These are phyloP conservation scores for Leishmania tarentolae DNA, from an alignment of 208 protist species.

Conservation along the genomic window DNA sequence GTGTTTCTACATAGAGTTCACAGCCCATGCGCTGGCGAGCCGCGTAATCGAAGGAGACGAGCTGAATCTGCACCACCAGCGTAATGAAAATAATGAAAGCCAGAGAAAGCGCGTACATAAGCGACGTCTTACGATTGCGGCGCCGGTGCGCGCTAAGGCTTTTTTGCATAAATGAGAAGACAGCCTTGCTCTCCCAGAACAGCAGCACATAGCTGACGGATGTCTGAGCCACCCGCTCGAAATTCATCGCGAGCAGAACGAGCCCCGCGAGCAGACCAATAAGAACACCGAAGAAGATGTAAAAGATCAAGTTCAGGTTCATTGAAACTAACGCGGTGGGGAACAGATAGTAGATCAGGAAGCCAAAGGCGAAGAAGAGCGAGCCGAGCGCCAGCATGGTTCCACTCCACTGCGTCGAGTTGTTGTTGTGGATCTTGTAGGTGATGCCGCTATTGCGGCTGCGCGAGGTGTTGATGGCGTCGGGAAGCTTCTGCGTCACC, in stretches of 20 bases:
- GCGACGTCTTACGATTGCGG: slow-evolving; percentile 95
- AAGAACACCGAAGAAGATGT: slow-evolving; percentile 95
- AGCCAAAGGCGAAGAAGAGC: slow-evolving; percentile 65
- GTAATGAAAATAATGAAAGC: slow-evolving; percentile 95
- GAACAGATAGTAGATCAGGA: slow-evolving; percentile 94
- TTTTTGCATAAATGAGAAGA: slow-evolving; percentile 83
- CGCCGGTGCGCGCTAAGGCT: slow-evolving; percentile 90
- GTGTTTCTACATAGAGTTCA: slow-evolving; percentile 29
- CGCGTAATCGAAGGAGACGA: slow-evolving; percentile 49
- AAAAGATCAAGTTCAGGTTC: slow-evolving; percentile 90
- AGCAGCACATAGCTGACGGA: slow-evolving; percentile 64
- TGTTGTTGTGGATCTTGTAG: slow-evolving; percentile 67
- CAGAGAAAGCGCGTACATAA: slow-evolving; percentile 94
- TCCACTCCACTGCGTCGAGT: slow-evolving; percentile 28
- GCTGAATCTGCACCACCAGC: slow-evolving; percentile 83
- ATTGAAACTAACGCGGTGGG: slow-evolving; percentile 84
- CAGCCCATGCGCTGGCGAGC: slow-evolving; percentile 30
- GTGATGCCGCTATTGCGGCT: slow-evolving; percentile 57
- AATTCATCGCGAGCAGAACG: slow-evolving; percentile 89
- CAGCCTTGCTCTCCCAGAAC: slow-evolving; percentile 87
- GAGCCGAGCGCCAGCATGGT: slow-evolving; percentile 59
- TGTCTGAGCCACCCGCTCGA: slow-evolving; percentile 81
- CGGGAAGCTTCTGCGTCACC: slow-evolving; percentile 77
- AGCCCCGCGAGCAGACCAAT: slow-evolving; percentile 91
- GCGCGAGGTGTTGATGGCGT: slow-evolving; percentile 84